Conservation (phyloP, 2,329 filamentous ascomycete species). For the Sphaerulina vaccinii region DNA sequence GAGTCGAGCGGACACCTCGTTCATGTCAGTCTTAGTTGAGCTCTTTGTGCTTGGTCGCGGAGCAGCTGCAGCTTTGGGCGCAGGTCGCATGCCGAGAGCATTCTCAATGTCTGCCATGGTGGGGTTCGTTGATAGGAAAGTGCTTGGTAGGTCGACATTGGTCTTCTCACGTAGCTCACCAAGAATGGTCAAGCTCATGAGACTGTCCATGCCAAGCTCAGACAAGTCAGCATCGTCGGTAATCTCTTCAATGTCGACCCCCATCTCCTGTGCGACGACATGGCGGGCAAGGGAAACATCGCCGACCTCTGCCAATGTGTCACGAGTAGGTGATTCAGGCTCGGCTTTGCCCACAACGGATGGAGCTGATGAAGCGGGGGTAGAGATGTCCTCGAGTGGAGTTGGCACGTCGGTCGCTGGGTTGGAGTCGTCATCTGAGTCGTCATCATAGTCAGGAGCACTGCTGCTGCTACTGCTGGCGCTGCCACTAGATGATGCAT, state of each 20-base stretch:
- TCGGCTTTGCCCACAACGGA: slow-evolving; percentile 44
- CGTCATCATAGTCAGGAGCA: slow-evolving; percentile 36
- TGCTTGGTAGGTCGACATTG: slow-evolving; percentile 50
- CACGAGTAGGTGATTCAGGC: slow-evolving; percentile 36
- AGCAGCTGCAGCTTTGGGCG: slow-evolving; percentile 32
- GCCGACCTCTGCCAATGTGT: slow-evolving; percentile 38
- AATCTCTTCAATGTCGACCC: slow-evolving; percentile 60
- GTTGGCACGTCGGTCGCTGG: slow-evolving; percentile 43
- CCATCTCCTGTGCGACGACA: slow-evolving; percentile 59
- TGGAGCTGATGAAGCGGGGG: slow-evolving; percentile 50
- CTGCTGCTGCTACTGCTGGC: slow-evolving; percentile 36
- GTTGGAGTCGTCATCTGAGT: slow-evolving; percentile 44
- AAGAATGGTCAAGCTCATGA: slow-evolving; percentile 54
- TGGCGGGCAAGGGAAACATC: slow-evolving; percentile 49
- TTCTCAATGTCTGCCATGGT: slow-evolving; percentile 66
- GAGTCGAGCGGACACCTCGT: slow-evolving; percentile 51
- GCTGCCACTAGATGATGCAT: slow-evolving; percentile 26
- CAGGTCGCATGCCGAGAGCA: slow-evolving; percentile 56
- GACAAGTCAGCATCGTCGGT: slow-evolving; percentile 59
- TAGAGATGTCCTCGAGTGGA: slow-evolving; percentile 46
- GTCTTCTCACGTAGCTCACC: slow-evolving; percentile 53
- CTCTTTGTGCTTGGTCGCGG: slow-evolving; percentile 20
- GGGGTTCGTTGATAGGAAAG: slow-evolving; percentile 60
- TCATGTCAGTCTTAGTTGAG: slow-evolving; percentile 40
- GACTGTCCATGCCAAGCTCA: slow-evolving; percentile 57